Base-by-base conservation (phyloP, 352 stramenopile species). In the Pilasporangium apinafurcum region DNA sequence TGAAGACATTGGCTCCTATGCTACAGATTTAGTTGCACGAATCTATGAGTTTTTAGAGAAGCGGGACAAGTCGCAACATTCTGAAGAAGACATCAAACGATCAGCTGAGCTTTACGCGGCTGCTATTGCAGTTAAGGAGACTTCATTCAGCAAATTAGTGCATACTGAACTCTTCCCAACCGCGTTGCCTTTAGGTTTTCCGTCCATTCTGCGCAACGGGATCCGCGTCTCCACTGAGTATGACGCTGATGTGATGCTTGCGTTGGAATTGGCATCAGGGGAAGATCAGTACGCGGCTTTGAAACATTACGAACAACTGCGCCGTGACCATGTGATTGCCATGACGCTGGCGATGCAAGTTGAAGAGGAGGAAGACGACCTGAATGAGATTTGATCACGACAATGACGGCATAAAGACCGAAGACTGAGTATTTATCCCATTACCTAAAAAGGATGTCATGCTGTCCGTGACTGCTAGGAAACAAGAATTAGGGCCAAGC, bases 31-130 rank as follows among this genome's bases (percentile, higher is more conserved):
- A 28, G 68, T 90, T 3, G 73, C 77, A 3, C 65, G 77, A 9
- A 86, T 90, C 48, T 90, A 85, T 47, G 77, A 90, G 24, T 90
- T 83, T 27, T 44, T 90, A 35, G 77, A 90, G 53, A 81, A 84
- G 47, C 64, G 71, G 25, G 66, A 78, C 29, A 47, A 32, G n/a
- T 85, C 68, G 2, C 29, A 48, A 7, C 60, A 59, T 44, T 68
- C 48, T 13, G 61, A 68, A 20, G 65, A 58, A 29, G 48, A 73
- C 18, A 67, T 87, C 8, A 68, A 65, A 35, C 61, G 54, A 10
- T 87, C 75, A 0, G 59, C 48, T 2, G 63, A 76, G 40, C 49
- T 72, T 4, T 83, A 80, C 45, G 39, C 56, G 9, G 51, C 68
- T 0, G 67, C 67, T 7, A 57, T 73, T 25, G 43, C 58, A 5